Percentiles rank a stretch among this genome's conserved stretches.
Evolutionary conservation across 495 filamentous ascomycete genomes (phyloP).

Genomic region (Talaromyces ruber): DNA sequence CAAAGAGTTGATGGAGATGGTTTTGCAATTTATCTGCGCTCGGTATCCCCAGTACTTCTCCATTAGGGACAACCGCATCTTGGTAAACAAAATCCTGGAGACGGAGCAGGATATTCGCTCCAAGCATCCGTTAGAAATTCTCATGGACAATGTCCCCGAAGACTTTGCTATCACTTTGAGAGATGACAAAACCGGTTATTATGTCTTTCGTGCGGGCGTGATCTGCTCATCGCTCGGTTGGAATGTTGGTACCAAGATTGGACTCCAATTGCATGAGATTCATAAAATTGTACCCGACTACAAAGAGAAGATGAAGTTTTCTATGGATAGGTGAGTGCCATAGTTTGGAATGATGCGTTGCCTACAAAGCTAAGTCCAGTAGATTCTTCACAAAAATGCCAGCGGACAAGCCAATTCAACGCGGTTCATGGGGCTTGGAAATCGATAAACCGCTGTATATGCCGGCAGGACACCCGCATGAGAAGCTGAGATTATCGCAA

Average conservation of each 20-base stretch:
- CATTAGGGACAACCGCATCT: slow-evolving; percentile 48
- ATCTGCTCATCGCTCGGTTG: slow-evolving; percentile 78
- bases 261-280: slow-evolving; percentile 62
- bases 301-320: slow-evolving; percentile 83
- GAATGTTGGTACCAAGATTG: slow-evolving; percentile 71
- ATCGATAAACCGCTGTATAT: slow-evolving; percentile 70
- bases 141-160: slow-evolving; percentile 80
- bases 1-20: slow-evolving; percentile 90
- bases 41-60: slow-evolving; percentile 77
- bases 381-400: slow-evolving; percentile 79
- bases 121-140: slow-evolving; percentile 60
- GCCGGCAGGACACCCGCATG: slow-evolving; percentile 66
- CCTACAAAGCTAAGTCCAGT: neutral
- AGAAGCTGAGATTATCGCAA: slow-evolving; percentile 46
- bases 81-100: slow-evolving; percentile 65
- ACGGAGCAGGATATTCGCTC: slow-evolving; percentile 52
- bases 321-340: slow-evolving; percentile 63
- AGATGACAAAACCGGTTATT: slow-evolving; percentile 61
- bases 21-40: slow-evolving; percentile 65
- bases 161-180: slow-evolving; percentile 79
- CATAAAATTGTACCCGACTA: slow-evolving; percentile 78
- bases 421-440: slow-evolving; percentile 84
- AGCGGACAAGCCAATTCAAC: slow-evolving; percentile 68
- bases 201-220: slow-evolving; percentile 69
- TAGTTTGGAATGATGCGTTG: neutral